A percentile compares a stretch with the other conserved stretches of the same genome.
Conservation (phyloP, 1,284 basidiomycete species). For the Malassezia slooffiae region DNA sequence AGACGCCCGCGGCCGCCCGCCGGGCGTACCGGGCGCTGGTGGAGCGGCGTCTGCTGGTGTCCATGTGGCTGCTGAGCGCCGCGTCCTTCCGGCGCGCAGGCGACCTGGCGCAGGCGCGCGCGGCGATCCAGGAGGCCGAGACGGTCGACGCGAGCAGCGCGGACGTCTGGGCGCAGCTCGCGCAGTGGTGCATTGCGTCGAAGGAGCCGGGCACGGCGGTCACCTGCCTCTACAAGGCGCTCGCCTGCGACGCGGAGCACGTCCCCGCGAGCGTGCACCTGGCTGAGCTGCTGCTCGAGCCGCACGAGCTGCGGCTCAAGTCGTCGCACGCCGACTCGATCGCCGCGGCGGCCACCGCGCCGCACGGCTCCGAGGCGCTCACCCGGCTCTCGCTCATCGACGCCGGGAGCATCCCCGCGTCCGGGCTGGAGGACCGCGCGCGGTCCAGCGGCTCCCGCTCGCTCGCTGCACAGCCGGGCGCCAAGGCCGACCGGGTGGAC, state of each 20-base stretch:
- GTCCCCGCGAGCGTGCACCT: constrained; percentile 39
- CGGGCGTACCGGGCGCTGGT: constrained; percentile 6
- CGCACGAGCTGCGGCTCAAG: constrained; percentile 4
- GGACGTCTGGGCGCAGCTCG: constrained; percentile 76
- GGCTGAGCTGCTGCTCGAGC: constrained; percentile 31
- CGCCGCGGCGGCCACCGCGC: constrained; percentile 8
- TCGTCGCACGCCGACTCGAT: constrained; percentile 12
- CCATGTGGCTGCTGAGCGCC: constrained; percentile 85
- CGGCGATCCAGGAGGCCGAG: constrained; percentile 90
- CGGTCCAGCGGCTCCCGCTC: neutral
- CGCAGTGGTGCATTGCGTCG: constrained; percentile 25
- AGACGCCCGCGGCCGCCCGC: constrained; percentile 13
- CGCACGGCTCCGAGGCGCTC: constrained; percentile 2
- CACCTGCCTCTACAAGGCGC: constrained; percentile 43
- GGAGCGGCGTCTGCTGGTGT: constrained; percentile 54
- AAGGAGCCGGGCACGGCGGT: constrained; percentile 21
- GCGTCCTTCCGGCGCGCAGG: constrained; percentile 82
- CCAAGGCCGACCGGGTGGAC: neutral
- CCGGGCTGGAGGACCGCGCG: constrained; percentile 4
- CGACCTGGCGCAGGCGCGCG: constrained; percentile 77
- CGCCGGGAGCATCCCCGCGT: neutral
- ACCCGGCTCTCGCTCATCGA: constrained; percentile 2
- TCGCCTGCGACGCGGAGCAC: constrained; percentile 30
- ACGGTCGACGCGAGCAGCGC: constrained; percentile 72
- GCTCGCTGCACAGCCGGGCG: neutral